Conservation (phyloP, 2,329 filamentous ascomycete genomes). For the Hirsutella rhossiliensis region DNA sequence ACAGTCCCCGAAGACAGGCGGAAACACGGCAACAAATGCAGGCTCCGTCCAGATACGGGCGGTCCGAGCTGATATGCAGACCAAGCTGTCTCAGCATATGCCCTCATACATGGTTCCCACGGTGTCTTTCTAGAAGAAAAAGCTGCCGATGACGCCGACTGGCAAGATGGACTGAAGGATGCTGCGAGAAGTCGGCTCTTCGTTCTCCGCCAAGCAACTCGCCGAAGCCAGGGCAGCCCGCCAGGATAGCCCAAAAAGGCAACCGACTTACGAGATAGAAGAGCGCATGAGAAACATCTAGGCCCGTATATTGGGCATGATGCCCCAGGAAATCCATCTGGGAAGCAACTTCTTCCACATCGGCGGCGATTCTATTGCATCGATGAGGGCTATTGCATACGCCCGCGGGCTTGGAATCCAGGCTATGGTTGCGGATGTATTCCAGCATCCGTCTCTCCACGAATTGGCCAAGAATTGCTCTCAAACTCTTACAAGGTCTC, state of each 20-base stretch:
- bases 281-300: slow-evolving; percentile 17
- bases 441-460: too few relatives aligned
- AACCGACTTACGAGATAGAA: slow-evolving; percentile 2
- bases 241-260: not conserved
- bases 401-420: slow-evolving; percentile 12
- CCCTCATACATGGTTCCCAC: slow-evolving; percentile 8
- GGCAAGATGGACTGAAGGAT: slow-evolving; percentile 6
- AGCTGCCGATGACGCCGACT: slow-evolving; percentile 4
- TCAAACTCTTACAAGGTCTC: not conserved
- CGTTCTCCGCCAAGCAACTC: slow-evolving; percentile 4
- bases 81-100: slow-evolving; percentile 1
- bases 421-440: not conserved
- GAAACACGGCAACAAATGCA: not conserved
- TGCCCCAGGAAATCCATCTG: slow-evolving; percentile 2
- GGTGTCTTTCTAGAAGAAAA: slow-evolving; percentile 3
- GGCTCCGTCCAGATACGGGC: not conserved
- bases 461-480: not conserved
- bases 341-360: slow-evolving; percentile 6
- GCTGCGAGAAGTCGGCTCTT: slow-evolving; percentile 9
- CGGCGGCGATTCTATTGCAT: slow-evolving; percentile 26
- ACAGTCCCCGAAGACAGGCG: not conserved
- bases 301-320: slow-evolving; percentile 17
- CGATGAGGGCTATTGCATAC: slow-evolving; percentile 24
- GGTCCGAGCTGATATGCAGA: not conserved
- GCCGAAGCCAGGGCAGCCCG: not conserved